Conservation (phyloP, 192 early-diverging fungal genomes). For the Coemansia guatemalensis region DNA sequence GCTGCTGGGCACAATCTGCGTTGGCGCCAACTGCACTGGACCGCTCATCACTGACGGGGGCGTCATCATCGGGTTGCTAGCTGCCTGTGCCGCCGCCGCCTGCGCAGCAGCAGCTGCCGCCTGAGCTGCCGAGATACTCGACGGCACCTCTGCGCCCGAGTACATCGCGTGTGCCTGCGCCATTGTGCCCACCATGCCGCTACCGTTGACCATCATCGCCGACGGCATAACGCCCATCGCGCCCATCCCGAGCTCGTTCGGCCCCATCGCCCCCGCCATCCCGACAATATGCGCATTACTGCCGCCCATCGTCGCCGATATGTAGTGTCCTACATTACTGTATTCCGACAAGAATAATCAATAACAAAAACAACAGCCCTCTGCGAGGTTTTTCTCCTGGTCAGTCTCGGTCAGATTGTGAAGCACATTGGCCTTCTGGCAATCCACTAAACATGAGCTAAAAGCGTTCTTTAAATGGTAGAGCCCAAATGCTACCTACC, state of each 20-base stretch:
- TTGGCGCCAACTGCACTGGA: slow-evolving; percentile 53
- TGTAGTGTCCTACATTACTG: slow-evolving; percentile 23
- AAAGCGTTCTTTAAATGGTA: neutral
- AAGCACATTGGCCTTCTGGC: neutral
- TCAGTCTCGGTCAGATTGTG: neutral
- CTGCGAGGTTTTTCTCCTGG: neutral
- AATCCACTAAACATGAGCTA: neutral
- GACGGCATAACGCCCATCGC: slow-evolving; percentile 45
- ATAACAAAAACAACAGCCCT: slow-evolving; percentile 3
- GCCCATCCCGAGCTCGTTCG: slow-evolving; percentile 29
- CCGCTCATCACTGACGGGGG: slow-evolving; percentile 50
- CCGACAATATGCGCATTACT: slow-evolving; percentile 47
- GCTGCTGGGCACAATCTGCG: slow-evolving; percentile 52
- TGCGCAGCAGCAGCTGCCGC: slow-evolving; percentile 25
- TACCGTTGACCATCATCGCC: slow-evolving; percentile 50
- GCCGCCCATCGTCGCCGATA: slow-evolving; percentile 47
- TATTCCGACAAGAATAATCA: slow-evolving; percentile 1
- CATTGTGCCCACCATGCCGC: slow-evolving; percentile 44
- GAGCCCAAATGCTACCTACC: slow-evolving; percentile 22
- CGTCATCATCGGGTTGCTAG: slow-evolving; percentile 48
- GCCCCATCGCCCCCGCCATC: slow-evolving; percentile 34
- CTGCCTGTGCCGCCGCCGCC: slow-evolving; percentile 26
- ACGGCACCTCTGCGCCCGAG: slow-evolving; percentile 27
- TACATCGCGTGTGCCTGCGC: slow-evolving; percentile 38
- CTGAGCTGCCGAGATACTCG: slow-evolving; percentile 40